Base-by-base conservation (phyloP, 805 yeast genomes). In the Saccharomycopsis oosterbeekiorum region DNA sequence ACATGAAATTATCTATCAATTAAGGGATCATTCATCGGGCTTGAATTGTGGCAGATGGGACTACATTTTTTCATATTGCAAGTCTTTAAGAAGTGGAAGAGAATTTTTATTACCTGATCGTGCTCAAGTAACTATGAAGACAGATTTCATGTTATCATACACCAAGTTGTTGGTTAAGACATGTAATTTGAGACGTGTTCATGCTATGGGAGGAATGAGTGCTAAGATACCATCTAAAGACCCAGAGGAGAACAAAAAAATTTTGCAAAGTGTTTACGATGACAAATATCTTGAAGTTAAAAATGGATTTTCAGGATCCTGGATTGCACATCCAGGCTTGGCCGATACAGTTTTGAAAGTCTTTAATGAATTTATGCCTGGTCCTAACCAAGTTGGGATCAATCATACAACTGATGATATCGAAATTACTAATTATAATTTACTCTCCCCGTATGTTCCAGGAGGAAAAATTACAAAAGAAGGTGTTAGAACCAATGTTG, bases 1-100 rank as follows among this genome's bases (percentile, higher is more conserved):
- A 88, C 89, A 85, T 73, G 90, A 85, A 74, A 85, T 85, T 70
- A 84, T 85, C 69, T 85, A 82, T 72, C 88, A 85, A 73, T 82
- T 85, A 69, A 79, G 88, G 69, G 82, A 81, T 70, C 89, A 85
- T 76, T 82, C 84, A 62, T 82, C 85, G 40, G 90, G 89, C 47
- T 80, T 85, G 70, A 85, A 85, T 78, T 85, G 89, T 73, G 89
- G 89, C 67, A 78, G 89, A 69, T 85, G 89, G 89, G 89, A 85
- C 70, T 85, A 85, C 76, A 84, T 85, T 67, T 85, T 85, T 80
- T 80, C 85, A 59, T 83, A 80, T 73, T 83, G 84, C 74, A 85
- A 85, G 75, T 80, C 82, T 59, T 78, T 85, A 71, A 77, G 88
- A 69, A 79, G 79, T 69, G 84, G 83, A 72, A 76, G 81, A 57